A percentile compares a stretch with the other conserved stretches of the same genome.
Conservation (phyloP, 1,284 basidiomycete species). For the Ceratobasidium sp. region DNA sequence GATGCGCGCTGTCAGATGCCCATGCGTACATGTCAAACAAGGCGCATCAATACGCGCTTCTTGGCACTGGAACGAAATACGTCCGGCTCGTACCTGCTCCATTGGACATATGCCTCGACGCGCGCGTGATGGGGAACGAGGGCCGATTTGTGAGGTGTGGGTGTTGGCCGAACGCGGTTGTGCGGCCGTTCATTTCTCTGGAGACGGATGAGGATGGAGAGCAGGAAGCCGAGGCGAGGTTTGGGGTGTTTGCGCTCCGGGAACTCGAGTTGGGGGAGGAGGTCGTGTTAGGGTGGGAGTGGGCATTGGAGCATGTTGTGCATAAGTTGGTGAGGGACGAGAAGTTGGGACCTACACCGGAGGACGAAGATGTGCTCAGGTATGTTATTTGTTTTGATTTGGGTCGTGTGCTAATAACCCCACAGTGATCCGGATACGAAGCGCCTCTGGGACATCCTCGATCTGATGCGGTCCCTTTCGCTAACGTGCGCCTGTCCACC, state of each 20-base stretch:
- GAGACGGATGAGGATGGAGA: conserved; percentile 55
- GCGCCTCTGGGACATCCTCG: conserved; percentile 46
- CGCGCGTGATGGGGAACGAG: conserved; percentile 81
- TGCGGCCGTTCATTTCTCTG: conserved; percentile 80
- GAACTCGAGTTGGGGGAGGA: conserved; percentile 88
- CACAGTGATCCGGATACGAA: conserved; percentile 48
- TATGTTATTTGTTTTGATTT: conserved; percentile 58
- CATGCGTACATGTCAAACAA: conserved; percentile 59
- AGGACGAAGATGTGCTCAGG: conserved; percentile 49
- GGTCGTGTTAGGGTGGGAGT: conserved; percentile 94
- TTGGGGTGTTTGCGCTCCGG: conserved; percentile 88
- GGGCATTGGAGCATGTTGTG: conserved; percentile 93
- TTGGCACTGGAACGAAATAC: conserved; percentile 64
- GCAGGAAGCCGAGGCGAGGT: conserved; percentile 69
- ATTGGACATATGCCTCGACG: conserved; percentile 85
- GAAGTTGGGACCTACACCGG: conserved; percentile 57
- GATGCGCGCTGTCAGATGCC: conserved; percentile 56
- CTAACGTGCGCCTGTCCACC: conserved; percentile 40
- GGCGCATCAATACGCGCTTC: conserved; percentile 65
- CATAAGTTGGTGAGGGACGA: conserved; percentile 84
- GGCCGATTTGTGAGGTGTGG: conserved; percentile 84
- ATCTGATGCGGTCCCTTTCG: conserved; percentile 53
- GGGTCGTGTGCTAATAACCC: conserved; percentile 41
- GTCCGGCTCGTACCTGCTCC: conserved; percentile 88
- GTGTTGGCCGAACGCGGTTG: conserved; percentile 90